phyloP scores from a whole-genome alignment of 2,329 filamentous ascomycete genomes.

The Colletotrichum sp. region DNA sequence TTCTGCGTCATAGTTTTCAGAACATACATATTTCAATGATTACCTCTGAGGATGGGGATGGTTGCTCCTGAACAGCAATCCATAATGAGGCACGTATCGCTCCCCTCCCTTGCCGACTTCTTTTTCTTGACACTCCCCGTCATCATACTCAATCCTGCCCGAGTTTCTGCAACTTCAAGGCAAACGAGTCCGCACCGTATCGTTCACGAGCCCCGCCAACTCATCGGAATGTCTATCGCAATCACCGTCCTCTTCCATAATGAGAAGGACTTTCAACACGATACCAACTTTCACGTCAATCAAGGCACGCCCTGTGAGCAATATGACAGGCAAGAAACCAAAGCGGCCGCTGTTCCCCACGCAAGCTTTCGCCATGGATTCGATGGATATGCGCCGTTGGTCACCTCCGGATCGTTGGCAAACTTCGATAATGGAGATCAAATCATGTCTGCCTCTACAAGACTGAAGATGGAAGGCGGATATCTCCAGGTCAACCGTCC shows the following conservation, averaged over 20 bases:
- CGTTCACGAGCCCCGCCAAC: neutral
- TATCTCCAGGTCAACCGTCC: neutral
- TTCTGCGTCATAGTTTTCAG: neutral
- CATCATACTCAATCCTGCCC: neutral
- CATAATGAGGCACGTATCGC: neutral
- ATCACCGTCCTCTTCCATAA: slow-evolving; percentile 24
- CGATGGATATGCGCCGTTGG: neutral
- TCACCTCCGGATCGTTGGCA: neutral
- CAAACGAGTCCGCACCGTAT: neutral
- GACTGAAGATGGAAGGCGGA: neutral
- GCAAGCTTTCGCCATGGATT: neutral
- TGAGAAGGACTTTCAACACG: neutral
- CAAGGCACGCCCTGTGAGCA: neutral
- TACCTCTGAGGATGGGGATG: neutral
- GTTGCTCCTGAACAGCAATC: neutral
- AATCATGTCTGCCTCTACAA: neutral
- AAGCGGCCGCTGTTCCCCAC: neutral
- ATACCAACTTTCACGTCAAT: neutral
- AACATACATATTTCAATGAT: neutral
- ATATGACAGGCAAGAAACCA: neutral
- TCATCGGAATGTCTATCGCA: neutral
- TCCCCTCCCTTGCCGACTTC: neutral
- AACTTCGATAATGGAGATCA: neutral
- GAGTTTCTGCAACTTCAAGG: neutral
- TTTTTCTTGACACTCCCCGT: neutral